These are phyloP conservation scores for Rhynchosporium secalis DNA, from an alignment of 2,329 filamentous ascomycete genomes.

Conservation along the genomic window DNA sequence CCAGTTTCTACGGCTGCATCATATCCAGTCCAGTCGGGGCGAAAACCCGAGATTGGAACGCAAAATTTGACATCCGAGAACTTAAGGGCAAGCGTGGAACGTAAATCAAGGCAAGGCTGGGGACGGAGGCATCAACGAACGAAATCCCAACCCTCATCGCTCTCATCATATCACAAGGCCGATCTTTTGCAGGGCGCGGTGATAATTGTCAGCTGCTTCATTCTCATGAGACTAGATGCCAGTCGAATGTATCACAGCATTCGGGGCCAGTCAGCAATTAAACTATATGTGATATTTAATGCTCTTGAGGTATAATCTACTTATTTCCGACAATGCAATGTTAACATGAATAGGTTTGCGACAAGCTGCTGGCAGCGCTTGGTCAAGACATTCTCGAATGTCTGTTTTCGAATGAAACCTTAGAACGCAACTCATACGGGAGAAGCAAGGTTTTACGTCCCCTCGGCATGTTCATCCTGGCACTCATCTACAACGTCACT, in stretches of 20 bases:
- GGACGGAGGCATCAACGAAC: conserved; percentile 64
- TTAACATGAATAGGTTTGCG: conserved; percentile 83
- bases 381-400: conserved; percentile 97
- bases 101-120: conserved; percentile 36
- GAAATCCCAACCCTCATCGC: conserved; percentile 79
- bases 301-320: conserved; percentile 69
- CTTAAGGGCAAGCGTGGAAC: conserved; percentile 31
- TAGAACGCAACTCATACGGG: conserved; percentile 83
- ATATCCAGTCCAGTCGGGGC: conserved; percentile 30
- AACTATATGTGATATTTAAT: conserved; percentile 98
- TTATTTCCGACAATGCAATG: not conserved
- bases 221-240: conserved; percentile 88
- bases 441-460: conserved; percentile 88
- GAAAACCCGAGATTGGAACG: conserved; percentile 23
- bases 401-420: conserved; percentile 87
- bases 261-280: conserved; percentile 92
- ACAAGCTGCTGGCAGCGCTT: conserved; percentile 84
- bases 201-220: conserved; percentile 80
- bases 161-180: conserved; percentile 89
- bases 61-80: conserved; percentile 25
- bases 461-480: conserved; percentile 86
- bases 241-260: conserved; percentile 99
- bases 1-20: conserved; percentile 33
- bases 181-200: conserved; percentile 89
- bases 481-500: conserved; percentile 81